Base-by-base conservation (phyloP, 1,139 yeast genomes). In the Hyphopichia fennica region DNA sequence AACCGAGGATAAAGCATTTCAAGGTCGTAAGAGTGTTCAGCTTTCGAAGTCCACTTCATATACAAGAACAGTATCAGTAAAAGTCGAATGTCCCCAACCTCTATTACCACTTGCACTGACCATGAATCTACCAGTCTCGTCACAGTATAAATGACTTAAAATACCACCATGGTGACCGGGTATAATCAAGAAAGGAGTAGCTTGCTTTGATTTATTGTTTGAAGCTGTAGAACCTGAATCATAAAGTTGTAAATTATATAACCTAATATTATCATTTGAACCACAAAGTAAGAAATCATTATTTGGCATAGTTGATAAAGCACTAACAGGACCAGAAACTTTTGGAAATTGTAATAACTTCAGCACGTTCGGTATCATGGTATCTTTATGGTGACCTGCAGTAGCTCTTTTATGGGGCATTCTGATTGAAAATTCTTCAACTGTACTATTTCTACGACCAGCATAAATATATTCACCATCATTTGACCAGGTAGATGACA, bases 41-140 rank as follows among this genome's bases (percentile, higher is more conserved):
- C 27, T 53, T 38, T 60, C 69, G 47, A 65, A 66, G 41, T 72
- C 77, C 34, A 91, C 82, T 57, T 90, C 96, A 60, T 90, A 91
- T 34, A 90, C 73, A 53, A 90, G 75, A 7, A 87, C 87, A 23
- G 84, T 78, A 48, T 93, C 99, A 0, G 95, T 86, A 34, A 83
- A 78, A 28, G 72, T 67, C 2, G 96, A 87, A 55, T 86, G 93
- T 1, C 78, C 79, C 97, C 97, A 91, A 3, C 99, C 99, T 56
- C 98, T 77, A 52, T 87, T 88, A 7, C 99, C 99, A 62, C 96
- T 87, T 1, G 98, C 84, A 57, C 96, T 85, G 13, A 91, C 79
- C 82, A 93, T 75, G 60, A 87, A 93, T 50, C 93, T 69, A 37
- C 95, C 90, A 1, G 93, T 86, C 34, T 90, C 93, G 58, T 91